phyloP scores from a whole-genome alignment of 495 filamentous ascomycete species.

The Xylaria venustula region DNA sequence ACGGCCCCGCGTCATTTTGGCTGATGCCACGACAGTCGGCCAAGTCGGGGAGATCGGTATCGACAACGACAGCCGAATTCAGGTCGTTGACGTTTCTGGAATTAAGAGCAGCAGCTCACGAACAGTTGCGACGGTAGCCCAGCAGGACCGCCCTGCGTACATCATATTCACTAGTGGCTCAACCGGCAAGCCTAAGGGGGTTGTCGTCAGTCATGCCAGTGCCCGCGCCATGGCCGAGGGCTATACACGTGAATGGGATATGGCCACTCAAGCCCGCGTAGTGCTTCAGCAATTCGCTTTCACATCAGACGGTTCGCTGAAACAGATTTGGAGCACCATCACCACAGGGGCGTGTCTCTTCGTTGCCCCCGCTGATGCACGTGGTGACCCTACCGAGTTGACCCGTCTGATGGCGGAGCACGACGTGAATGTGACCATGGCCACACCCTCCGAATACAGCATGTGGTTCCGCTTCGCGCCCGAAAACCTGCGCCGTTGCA shows the following conservation, averaged over 20 bases:
- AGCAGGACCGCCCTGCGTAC: no score
- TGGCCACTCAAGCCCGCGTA: not conserved
- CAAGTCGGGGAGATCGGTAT: no score
- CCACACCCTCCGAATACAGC: constrained; percentile 19
- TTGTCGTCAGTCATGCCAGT: constrained; percentile 24
- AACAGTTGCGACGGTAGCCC: not conserved
- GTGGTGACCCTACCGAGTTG: constrained; percentile 14
- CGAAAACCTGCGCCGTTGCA: not conserved
- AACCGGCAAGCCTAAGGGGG: constrained; percentile 40
- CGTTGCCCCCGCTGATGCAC: constrained; percentile 2
- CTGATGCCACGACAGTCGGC: constrained; percentile 28
- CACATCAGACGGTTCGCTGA: constrained; percentile 19
- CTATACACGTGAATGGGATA: not conserved
- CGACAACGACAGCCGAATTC: no score
- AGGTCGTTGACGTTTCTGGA: not conserved
- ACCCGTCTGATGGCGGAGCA: constrained; percentile 8
- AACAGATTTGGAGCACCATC: constrained; percentile 16
- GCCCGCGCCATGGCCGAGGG: constrained; percentile 1
- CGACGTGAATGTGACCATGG: constrained; percentile 12
- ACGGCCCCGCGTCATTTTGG: constrained; percentile 28
- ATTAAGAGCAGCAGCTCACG: no score
- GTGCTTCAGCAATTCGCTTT: constrained; percentile 21
- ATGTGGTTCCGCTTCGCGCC: constrained; percentile 3
- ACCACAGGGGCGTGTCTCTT: constrained; percentile 14
- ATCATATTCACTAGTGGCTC: constrained; percentile 44